Percentiles rank a stretch among this genome's conserved stretches.
Conservation (phyloP, 495 filamentous ascomycete genomes). For the Geopyxis carbonaria region DNA sequence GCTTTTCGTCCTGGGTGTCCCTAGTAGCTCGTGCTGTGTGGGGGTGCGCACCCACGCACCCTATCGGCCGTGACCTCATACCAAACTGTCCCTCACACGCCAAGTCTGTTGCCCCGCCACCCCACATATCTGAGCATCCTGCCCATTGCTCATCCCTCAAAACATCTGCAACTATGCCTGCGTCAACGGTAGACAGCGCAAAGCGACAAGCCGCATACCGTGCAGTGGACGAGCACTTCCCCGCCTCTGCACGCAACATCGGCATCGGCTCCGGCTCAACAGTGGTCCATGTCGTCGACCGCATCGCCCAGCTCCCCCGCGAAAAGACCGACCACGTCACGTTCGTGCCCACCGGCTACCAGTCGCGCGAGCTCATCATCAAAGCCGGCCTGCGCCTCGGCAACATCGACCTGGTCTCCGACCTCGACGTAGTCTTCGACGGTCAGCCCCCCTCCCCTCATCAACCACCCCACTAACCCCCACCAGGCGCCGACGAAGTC, state of each 20-base stretch:
- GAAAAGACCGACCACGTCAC: constrained; percentile 44
- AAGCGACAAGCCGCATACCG: constrained; percentile 70
- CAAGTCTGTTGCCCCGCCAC: too few species aligned
- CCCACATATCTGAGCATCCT: too few species aligned
- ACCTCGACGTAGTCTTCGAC: constrained; percentile 22
- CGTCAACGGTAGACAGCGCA: constrained; percentile 48
- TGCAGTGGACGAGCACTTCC: constrained; percentile 75
- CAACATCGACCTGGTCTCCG: constrained; percentile 41
- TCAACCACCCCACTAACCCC: not conserved
- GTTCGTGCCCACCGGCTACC: constrained; percentile 85
- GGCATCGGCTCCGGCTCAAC: constrained; percentile 92
- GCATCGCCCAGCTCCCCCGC: constrained; percentile 56
- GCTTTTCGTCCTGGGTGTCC: too few species aligned
- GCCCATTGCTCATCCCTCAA: constrained; percentile 12
- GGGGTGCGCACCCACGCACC: too few species aligned
- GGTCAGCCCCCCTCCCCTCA: too few species aligned
- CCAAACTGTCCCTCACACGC: too few species aligned
- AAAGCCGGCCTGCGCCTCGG: constrained; percentile 57
- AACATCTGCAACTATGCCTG: too few species aligned
- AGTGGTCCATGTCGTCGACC: constrained; percentile 88
- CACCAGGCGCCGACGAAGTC: constrained; percentile 73
- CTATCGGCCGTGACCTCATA: too few species aligned
- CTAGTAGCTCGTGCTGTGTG: too few species aligned
- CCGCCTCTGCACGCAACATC: constrained; percentile 49
- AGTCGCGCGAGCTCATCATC: constrained; percentile 67